These are phyloP conservation scores for Claviceps capensis DNA, from an alignment of 2,329 filamentous ascomycete species.

Conservation along the genomic window DNA sequence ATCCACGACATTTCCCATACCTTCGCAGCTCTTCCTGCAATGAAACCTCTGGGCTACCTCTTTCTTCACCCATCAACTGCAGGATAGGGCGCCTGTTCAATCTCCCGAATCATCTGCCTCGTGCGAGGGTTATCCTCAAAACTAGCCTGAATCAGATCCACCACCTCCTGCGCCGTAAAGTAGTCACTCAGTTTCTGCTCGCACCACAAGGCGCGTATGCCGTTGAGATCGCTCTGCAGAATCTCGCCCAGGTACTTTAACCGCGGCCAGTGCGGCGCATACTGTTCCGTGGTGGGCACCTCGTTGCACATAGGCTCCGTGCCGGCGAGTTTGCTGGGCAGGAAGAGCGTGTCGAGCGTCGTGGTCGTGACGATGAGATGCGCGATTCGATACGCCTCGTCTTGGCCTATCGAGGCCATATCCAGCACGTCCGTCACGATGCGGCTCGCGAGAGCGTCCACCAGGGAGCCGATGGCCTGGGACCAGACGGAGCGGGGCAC, in stretches of 20 bases:
- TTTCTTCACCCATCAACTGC: constrained; percentile 3
- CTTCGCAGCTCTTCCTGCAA: background rate
- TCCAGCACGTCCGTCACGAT: constrained; percentile 49
- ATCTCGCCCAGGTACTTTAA: constrained; percentile 52
- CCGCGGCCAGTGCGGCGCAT: constrained; percentile 47
- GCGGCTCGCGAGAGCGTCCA: constrained; percentile 44
- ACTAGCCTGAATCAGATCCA: constrained; percentile 48
- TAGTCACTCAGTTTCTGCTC: constrained; percentile 53
- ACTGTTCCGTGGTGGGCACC: constrained; percentile 44
- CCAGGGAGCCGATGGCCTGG: constrained; percentile 47
- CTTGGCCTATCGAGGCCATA: constrained; percentile 45
- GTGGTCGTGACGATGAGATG: constrained; percentile 43
- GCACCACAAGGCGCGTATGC: constrained; percentile 49
- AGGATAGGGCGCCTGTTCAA: constrained; percentile 36
- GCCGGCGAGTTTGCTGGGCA: constrained; percentile 27
- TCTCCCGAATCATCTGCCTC: constrained; percentile 44
- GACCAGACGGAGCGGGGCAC: constrained; percentile 48
- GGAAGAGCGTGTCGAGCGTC: constrained; percentile 45
- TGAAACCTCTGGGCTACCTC: background rate
- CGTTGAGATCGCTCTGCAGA: constrained; percentile 51
- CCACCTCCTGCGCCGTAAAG: constrained; percentile 45
- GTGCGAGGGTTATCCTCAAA: constrained; percentile 50
- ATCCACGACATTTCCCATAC: background rate
- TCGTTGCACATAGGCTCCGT: constrained; percentile 20
- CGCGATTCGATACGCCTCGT: constrained; percentile 49